Base-by-base conservation (phyloP, 2,329 filamentous ascomycete genomes). In the Cephalotrichum gorgonifer region DNA sequence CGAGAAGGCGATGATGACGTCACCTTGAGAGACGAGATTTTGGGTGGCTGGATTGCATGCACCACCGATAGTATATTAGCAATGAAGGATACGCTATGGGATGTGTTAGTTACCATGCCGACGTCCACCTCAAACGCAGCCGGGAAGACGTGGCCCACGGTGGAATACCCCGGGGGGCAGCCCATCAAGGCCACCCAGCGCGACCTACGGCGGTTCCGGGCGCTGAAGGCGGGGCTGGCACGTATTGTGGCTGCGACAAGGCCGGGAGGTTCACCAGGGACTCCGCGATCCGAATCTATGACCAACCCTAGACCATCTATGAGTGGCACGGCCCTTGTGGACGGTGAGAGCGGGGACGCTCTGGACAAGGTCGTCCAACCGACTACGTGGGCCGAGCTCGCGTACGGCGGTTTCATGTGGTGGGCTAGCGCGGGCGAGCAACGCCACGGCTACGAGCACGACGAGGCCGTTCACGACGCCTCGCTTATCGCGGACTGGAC, bases 11-110 rank as follows among this genome's bases (percentile, higher is more conserved):
- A 43, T 26, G 45, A 44, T 17, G 26, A 44, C 23, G 43, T 26
- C 17, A 30, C 43, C 15, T 17, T 64, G 11, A 59, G 65, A 15
- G 64, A 67, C 31, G 74, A 72, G 23, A 73, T 79, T 39, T 62
- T 67, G 23, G 74, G 74, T 28, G 86, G 89, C 35, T 98, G 90
- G 89, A 83, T 95, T 51, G 93, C 91, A 12, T 96, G 90, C 64
- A 96, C 91, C 3, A 97, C 91, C 2, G 93, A 98, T 67, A 91
- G 86, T 60, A 93, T 98, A 51, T 75, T 98, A 14, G 82, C 81
- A 43, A 85, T 88, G 65, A 97, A 97, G 68, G 79, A 83, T 46
- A 78, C 85, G 2, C 77, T 98, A 2, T 97, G 89, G 73, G 93
- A 98, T 62, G 75, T 96, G 57, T 76, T 96, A 35, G 83, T 97